Evolutionary conservation across 768 basidiomycete genomes (phyloP).

Genomic region (Lentinula lateritia): DNA sequence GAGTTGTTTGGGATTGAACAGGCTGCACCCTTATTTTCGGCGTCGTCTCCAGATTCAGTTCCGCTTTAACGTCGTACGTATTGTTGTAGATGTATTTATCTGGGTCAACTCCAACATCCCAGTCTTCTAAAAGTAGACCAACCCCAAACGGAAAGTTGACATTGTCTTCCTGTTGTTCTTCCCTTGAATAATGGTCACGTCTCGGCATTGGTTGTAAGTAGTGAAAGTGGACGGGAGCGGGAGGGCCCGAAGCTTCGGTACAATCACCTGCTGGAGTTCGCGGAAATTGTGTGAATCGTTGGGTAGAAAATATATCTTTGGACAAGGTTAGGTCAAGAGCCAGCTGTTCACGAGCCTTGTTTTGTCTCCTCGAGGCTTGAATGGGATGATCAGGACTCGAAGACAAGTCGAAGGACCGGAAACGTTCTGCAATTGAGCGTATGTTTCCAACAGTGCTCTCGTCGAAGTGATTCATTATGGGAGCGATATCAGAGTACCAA

Average conservation of each 20-base stretch:
- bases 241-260: conserved; percentile 11
- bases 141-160: conserved; percentile 44
- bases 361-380: conserved; percentile 40
- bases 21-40: not conserved
- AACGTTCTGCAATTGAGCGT: conserved; percentile 26
- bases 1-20: conserved; percentile 5
- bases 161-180: conserved; percentile 14
- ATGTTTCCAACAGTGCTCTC: conserved; percentile 29
- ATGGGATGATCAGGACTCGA: conserved; percentile 29
- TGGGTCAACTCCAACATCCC: conserved; percentile 54
- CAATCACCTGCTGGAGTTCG: conserved; percentile 18
- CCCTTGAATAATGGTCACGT: conserved; percentile 21
- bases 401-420: conserved; percentile 40
- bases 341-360: conserved; percentile 54
- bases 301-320: conserved; percentile 47
- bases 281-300: conserved; percentile 27
- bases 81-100: conserved; percentile 47
- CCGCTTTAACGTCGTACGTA: conserved; percentile 36
- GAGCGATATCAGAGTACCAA: conserved; percentile 50
- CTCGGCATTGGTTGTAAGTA: conserved; percentile 50
- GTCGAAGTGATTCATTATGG: conserved; percentile 39
- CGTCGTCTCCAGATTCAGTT: not conserved
- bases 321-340: conserved; percentile 60
- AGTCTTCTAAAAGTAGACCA: conserved; percentile 60
- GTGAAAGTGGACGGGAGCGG: conserved; percentile 46